A percentile compares a stretch with the other conserved stretches of the same genome.
Conservation (phyloP, 2,329 filamentous ascomycete species). For the Apiospora malaysiana region DNA sequence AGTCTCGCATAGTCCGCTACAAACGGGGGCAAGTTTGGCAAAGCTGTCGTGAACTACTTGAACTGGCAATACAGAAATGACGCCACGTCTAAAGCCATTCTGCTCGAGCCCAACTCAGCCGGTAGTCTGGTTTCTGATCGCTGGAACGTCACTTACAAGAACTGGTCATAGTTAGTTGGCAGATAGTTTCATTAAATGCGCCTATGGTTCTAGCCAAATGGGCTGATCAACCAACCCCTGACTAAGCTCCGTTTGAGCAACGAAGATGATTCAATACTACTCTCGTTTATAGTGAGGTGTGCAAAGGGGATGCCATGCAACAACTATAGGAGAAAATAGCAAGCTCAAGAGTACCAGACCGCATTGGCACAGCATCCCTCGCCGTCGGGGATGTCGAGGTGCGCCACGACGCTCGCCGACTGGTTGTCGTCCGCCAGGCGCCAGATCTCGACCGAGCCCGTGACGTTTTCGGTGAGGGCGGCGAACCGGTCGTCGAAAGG, state of each 20-base stretch:
- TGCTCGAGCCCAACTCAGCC: constrained; percentile 26
- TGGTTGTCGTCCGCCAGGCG: constrained; percentile 32
- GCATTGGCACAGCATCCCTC: constrained; percentile 37
- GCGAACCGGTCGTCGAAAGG: constrained; percentile 41
- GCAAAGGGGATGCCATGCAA: too few species aligned
- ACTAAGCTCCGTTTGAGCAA: background rate
- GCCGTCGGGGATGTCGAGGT: constrained; percentile 32
- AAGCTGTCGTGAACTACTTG: constrained; percentile 29
- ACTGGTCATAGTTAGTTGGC: background rate
- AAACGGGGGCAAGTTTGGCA: constrained; percentile 32
- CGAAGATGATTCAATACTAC: too few species aligned
- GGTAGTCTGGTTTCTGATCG: constrained; percentile 30
- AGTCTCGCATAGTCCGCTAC: constrained; percentile 23
- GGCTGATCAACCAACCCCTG: constrained; percentile 6
- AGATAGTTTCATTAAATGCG: background rate
- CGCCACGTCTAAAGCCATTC: constrained; percentile 24
- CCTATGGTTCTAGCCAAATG: background rate
- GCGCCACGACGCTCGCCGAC: constrained; percentile 27
- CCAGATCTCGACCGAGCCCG: constrained; percentile 44
- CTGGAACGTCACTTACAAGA: constrained; percentile 28
- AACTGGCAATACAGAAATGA: constrained; percentile 31
- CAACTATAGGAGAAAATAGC: background rate
- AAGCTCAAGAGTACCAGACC: constrained; percentile 29
- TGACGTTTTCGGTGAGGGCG: constrained; percentile 42
- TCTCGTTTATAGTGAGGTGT: background rate